phyloP scores from a whole-genome alignment of 768 basidiomycete species.

The Lactifluus subvellereus region DNA sequence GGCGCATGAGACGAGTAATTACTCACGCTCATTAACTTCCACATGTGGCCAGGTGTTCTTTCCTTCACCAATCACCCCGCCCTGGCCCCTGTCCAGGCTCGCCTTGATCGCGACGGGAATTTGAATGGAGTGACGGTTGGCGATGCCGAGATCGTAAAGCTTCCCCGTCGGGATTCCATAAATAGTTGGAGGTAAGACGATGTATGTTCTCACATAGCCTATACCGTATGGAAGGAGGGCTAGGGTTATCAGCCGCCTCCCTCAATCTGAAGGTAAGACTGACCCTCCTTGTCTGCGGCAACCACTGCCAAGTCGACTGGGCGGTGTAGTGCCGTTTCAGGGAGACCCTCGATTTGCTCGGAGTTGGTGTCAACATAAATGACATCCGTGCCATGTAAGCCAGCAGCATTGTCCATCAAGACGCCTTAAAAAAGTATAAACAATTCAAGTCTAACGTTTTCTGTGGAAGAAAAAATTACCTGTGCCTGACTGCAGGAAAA shows the following conservation, averaged over 20 bases:
- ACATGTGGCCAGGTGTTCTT: conserved; percentile 56
- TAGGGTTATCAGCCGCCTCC: not conserved
- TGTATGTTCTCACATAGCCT: conserved; percentile 49
- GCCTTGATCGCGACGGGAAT: conserved; percentile 45
- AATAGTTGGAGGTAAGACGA: conserved; percentile 52
- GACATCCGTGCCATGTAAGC: conserved; percentile 34
- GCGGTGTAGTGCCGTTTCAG: conserved; percentile 43
- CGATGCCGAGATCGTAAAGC: conserved; percentile 47
- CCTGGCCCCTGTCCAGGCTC: conserved; percentile 42
- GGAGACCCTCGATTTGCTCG: conserved; percentile 39
- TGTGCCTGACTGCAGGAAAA: conserved; percentile 21
- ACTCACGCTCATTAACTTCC: conserved; percentile 47
- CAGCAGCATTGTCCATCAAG: conserved; percentile 40
- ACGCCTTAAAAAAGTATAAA: conserved; percentile 29
- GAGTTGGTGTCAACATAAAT: conserved; percentile 49
- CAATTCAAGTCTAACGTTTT: not conserved
- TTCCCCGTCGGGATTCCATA: conserved; percentile 47
- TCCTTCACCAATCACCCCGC: conserved; percentile 52
- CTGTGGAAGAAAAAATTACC: not conserved
- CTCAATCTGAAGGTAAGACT: not conserved
- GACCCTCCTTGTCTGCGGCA: conserved; percentile 45
- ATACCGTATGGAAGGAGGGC: not conserved
- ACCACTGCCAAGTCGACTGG: conserved; percentile 44
- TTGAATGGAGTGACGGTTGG: conserved; percentile 48
- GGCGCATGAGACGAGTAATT: not conserved